Evolutionary conservation across 148 eudicot species (phyloP), one percentile per base, ranked within the genome.

Genomic region (Chenopodium berlandieri): DNA sequence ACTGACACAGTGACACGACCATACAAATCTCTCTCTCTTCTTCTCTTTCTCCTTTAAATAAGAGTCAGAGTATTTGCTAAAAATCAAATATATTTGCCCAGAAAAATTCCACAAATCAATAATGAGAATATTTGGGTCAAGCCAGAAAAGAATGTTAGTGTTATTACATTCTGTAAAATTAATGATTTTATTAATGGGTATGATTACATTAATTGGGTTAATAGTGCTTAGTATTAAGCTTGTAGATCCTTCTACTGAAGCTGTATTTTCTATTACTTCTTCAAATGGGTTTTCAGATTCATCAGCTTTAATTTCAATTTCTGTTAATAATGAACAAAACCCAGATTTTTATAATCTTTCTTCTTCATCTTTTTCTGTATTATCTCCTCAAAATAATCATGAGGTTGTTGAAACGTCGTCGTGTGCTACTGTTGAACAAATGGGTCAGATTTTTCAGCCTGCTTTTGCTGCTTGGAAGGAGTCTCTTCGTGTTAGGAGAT

Each of bases 351-450:
- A 40, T 40, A 40, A 14, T 52, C 83, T 11, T 5, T 52, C 83
- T 31, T 79, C 72, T 14, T 72, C 70, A 4, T 64, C 81, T 32
- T 79, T 56, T 22, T 48, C 34, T 10, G 14, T 20, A 1, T 65
- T 68, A 2, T 44, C 4, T 4, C 22, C 50, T 17, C 2, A 37
- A 10, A 81, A 25, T 5, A 78, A 31, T 68, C 66, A 81, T 60
- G 68, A 63, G 56, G 1, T 16, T 73, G 68, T 25, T 9, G 56
- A 56, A 63, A 64, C 77, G 75, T 58, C 83, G 65, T 78, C 86
- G 10, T 94, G 98, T 82, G 98, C 94, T 11, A 88, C 91, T 48
- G 98, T 92, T 72, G 97, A 94, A 69, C 88, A 92, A 75, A 94
- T 94, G 98, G 98, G 98, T 0, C 82, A 83, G 32, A 82, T 63